Percentiles rank a stretch among this genome's conserved stretches.
These are phyloP conservation scores for Ascochyta viciae-villosae DNA, from an alignment of 2,329 filamentous ascomycete species.

Conservation along the genomic window DNA sequence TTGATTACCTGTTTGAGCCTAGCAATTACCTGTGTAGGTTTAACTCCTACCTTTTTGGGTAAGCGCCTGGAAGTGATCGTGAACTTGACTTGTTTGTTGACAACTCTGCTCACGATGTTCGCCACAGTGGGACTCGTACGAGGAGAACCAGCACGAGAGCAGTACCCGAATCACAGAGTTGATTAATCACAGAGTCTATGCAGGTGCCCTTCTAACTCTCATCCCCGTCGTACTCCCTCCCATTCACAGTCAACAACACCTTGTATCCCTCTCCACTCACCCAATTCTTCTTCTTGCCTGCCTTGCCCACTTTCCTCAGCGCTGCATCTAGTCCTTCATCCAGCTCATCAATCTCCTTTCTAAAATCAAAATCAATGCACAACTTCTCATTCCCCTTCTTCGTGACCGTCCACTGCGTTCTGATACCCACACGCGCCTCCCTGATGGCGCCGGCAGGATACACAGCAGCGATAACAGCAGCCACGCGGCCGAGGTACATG, in stretches of 20 bases:
- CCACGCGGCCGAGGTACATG: conserved; percentile 67
- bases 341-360: conserved; percentile 34
- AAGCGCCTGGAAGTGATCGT: too few species aligned
- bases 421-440: conserved; percentile 45
- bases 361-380: conserved; percentile 38
- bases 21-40: too few species aligned
- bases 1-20: too few species aligned
- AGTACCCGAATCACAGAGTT: neutral
- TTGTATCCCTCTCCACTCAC: conserved; percentile 38
- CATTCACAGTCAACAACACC: conserved; percentile 39
- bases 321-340: conserved; percentile 43
- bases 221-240: conserved; percentile 27
- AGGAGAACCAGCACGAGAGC: neutral
- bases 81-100: too few species aligned
- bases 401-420: conserved; percentile 31
- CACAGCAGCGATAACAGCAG: conserved; percentile 62
- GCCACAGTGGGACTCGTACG: conserved; percentile 20
- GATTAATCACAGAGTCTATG: neutral
- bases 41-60: too few species aligned
- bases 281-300: conserved; percentile 52
- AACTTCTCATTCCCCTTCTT: conserved; percentile 42
- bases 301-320: conserved; percentile 43
- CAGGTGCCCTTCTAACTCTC: conserved; percentile 12
- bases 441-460: conserved; percentile 66
- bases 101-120: conserved; percentile 32